phyloP scores from a whole-genome alignment of 768 basidiomycete species.

The Suillus lakei region DNA sequence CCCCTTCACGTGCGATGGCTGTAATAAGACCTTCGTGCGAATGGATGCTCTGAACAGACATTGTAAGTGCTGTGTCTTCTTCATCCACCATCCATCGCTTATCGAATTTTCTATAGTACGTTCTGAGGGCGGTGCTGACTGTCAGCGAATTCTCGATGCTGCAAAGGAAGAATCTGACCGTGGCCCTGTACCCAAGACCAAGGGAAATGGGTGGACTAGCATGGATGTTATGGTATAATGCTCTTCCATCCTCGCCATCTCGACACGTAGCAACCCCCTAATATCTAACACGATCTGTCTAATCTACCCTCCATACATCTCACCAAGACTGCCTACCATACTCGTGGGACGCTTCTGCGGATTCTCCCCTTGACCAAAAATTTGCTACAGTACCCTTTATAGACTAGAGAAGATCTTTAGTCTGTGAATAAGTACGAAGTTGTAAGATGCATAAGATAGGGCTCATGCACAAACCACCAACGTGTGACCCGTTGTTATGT shows the following conservation, averaged over 20 bases:
- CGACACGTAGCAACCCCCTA: conserved; percentile 28
- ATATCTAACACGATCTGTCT: conserved; percentile 26
- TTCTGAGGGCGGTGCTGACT: conserved; percentile 84
- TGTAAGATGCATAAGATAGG: no score
- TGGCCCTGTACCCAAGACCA: conserved; percentile 32
- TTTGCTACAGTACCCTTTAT: conserved; percentile 15
- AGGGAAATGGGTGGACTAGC: conserved; percentile 37
- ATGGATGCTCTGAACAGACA: conserved; percentile 96
- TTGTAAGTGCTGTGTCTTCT: conserved; percentile 55
- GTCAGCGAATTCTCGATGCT: conserved; percentile 49
- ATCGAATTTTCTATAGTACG: conserved; percentile 52
- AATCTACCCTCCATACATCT: conserved; percentile 24
- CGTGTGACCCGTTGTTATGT: no score
- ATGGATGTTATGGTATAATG: conserved; percentile 38
- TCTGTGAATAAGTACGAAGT: no score
- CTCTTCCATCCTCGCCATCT: conserved; percentile 10
- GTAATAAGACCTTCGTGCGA: conserved; percentile 89
- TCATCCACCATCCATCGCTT: background rate
- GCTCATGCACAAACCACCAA: no score
- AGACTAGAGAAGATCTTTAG: no score
- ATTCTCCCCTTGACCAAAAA: conserved; percentile 16
- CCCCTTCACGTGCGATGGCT: conserved; percentile 93
- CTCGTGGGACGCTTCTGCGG: conserved; percentile 33
- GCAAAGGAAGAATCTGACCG: conserved; percentile 31
- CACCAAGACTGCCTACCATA: conserved; percentile 28